Percentiles rank a stretch among this genome's conserved stretches.
Evolutionary conservation across 2,329 filamentous ascomycete species (phyloP).

Genomic region (Dothistroma septosporum): DNA sequence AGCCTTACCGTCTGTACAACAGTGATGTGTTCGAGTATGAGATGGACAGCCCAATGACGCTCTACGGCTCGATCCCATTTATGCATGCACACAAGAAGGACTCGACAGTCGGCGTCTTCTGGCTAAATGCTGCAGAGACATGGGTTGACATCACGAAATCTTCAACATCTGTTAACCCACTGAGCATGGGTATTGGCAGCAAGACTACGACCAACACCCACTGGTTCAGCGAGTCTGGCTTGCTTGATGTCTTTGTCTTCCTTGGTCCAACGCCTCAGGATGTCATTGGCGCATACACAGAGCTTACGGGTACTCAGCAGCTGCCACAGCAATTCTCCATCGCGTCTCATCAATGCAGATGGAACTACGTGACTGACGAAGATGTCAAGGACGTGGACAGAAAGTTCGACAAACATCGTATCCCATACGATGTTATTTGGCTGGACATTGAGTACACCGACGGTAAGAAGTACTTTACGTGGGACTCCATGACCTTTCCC

Average conservation of each 20-base stretch:
- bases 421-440: constrained; percentile 99
- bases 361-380: constrained; percentile 97
- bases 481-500: constrained; percentile 83
- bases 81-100: constrained; percentile 96
- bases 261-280: constrained; percentile 82
- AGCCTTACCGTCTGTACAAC: constrained; percentile 95
- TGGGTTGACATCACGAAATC: constrained; percentile 93
- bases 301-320: constrained; percentile 86
- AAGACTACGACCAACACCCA: constrained; percentile 82
- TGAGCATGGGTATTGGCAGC: constrained; percentile 65
- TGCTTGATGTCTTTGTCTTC: constrained; percentile 91
- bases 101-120: constrained; percentile 93
- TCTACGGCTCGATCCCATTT: constrained; percentile 95
- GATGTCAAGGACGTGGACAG: constrained; percentile 95
- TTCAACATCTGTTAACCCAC: constrained; percentile 67
- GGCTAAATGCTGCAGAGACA: constrained; percentile 94
- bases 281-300: constrained; percentile 74
- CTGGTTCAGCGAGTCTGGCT: constrained; percentile 90
- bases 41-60: constrained; percentile 93
- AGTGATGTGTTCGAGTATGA: constrained; percentile 97
- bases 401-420: constrained; percentile 91
- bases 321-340: constrained; percentile 90
- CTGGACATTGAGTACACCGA: constrained; percentile 97
- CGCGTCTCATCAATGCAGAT: constrained; percentile 94
- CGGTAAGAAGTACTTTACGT: constrained; percentile 97